These are phyloP conservation scores for Rhamnella rubrinervis DNA, from an alignment of 331 rosid species.

Conservation along the genomic window DNA sequence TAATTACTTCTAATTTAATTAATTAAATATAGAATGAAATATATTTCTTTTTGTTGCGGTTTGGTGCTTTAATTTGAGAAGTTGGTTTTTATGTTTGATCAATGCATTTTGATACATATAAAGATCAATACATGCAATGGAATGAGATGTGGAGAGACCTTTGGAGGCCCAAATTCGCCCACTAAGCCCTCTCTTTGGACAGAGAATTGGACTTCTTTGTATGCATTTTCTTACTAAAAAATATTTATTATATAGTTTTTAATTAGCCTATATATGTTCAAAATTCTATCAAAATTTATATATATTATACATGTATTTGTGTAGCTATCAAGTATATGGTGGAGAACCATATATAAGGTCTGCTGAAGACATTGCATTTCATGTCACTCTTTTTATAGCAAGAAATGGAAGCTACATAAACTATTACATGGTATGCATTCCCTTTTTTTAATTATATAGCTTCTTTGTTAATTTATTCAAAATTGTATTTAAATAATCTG, in stretches of 20 bases:
- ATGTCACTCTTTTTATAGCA: constrained; percentile 66
- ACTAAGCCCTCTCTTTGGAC: constrained; percentile 73
- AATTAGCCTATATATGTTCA: no score
- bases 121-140: constrained; percentile 78
- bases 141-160: constrained; percentile 69
- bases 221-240: constrained; percentile 8
- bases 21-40: no score
- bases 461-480: neutral
- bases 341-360: constrained; percentile 71
- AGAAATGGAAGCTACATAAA: constrained; percentile 75
- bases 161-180: constrained; percentile 59
- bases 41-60: neutral
- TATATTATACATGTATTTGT: neutral
- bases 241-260: neutral
- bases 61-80: neutral
- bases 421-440: constrained; percentile 45
- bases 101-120: constrained; percentile 14
- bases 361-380: constrained; percentile 73
- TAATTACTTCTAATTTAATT: neutral
- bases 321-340: constrained; percentile 67
- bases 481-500: neutral
- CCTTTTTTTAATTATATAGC: neutral
- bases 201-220: constrained; percentile 84
- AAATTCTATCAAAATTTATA: neutral
- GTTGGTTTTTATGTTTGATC: neutral